phyloP scores from a whole-genome alignment of 345 rosid species.

The Rhizophora apiculata region DNA sequence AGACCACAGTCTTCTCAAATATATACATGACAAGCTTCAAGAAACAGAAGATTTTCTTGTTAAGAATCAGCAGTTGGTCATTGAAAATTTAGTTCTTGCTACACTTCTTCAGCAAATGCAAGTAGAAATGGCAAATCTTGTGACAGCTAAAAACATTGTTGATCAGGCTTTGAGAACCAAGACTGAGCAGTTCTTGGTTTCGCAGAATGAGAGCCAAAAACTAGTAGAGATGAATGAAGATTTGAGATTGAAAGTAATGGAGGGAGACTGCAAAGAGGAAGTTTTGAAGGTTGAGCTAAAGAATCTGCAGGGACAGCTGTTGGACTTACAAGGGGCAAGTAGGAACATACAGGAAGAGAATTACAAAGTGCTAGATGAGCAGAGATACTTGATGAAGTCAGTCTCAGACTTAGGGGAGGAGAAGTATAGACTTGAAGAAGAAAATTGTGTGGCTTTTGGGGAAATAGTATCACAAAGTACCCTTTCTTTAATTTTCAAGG shows the following conservation, averaged over 20 bases:
- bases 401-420: slow-evolving; percentile 43
- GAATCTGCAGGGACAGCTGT: slow-evolving; percentile 43
- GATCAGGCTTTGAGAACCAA: slow-evolving; percentile 44
- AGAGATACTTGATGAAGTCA: slow-evolving; percentile 38
- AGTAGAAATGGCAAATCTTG: slow-evolving; percentile 53
- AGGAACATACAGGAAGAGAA: slow-evolving; percentile 49
- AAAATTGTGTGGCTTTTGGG: slow-evolving; percentile 39
- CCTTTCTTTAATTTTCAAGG: slow-evolving; percentile 52
- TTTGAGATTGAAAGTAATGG: slow-evolving; percentile 44
- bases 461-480: slow-evolving; percentile 55
- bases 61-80: slow-evolving; percentile 42
- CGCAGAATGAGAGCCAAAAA: slow-evolving; percentile 43
- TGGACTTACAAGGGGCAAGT: slow-evolving; percentile 42
- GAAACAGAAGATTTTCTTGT: slow-evolving; percentile 50
- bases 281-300: slow-evolving; percentile 49
- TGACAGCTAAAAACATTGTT: slow-evolving; percentile 41
- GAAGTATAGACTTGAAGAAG: slow-evolving; percentile 57
- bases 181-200: slow-evolving; percentile 39
- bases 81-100: slow-evolving; percentile 61
- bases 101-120: slow-evolving; percentile 60
- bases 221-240: slow-evolving; percentile 44
- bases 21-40: slow-evolving; percentile 45
- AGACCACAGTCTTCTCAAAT: slow-evolving; percentile 41
- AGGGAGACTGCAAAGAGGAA: slow-evolving; percentile 56
- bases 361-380: slow-evolving; percentile 46